Conservation (phyloP, 1,284 basidiomycete species). For the Cutaneotrichosporon cyanovorans region DNA sequence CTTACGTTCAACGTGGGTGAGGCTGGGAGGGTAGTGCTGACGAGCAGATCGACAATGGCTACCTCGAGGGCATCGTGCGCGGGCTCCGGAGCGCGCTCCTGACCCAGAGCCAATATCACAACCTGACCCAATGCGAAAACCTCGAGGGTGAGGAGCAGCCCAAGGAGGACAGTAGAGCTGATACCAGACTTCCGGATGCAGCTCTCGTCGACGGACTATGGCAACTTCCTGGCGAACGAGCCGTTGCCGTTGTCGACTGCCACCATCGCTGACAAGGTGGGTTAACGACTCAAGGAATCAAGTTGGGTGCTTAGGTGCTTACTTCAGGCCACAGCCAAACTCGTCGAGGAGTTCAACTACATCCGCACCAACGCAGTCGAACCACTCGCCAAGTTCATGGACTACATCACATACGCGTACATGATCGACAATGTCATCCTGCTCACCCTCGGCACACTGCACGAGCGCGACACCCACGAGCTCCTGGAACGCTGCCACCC, state of each 20-base stretch:
- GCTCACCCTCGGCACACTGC: slow-evolving; percentile 93
- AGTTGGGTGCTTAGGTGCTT: background rate
- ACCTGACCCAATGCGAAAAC: slow-evolving; percentile 94
- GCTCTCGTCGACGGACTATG: slow-evolving; percentile 92
- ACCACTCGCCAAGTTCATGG: slow-evolving; percentile 85
- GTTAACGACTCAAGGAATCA: slow-evolving; percentile 1
- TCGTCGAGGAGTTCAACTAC: slow-evolving; percentile 97
- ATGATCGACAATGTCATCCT: slow-evolving; percentile 99
- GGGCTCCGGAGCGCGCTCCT: slow-evolving; percentile 93
- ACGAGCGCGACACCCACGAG: slow-evolving; percentile 96
- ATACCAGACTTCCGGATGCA: slow-evolving; percentile 78
- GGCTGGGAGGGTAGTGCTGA: slow-evolving; percentile 7
- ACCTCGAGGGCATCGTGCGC: slow-evolving; percentile 84
- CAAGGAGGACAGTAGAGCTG: background rate
- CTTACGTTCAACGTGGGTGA: slow-evolving; percentile 71
- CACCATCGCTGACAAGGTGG: slow-evolving; percentile 77
- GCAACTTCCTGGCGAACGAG: slow-evolving; percentile 96
- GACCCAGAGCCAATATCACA: slow-evolving; percentile 80
- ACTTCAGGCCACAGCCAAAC: slow-evolving; percentile 69
- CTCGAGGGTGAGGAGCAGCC: slow-evolving; percentile 66
- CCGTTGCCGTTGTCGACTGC: slow-evolving; percentile 90
- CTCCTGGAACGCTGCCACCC: slow-evolving; percentile 95
- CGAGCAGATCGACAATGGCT: slow-evolving; percentile 67
- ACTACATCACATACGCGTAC: slow-evolving; percentile 95
- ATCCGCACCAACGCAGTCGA: slow-evolving; percentile 83